These are phyloP conservation scores for Ustulina deusta DNA, from an alignment of 2,329 filamentous ascomycete genomes.

Conservation along the genomic window DNA sequence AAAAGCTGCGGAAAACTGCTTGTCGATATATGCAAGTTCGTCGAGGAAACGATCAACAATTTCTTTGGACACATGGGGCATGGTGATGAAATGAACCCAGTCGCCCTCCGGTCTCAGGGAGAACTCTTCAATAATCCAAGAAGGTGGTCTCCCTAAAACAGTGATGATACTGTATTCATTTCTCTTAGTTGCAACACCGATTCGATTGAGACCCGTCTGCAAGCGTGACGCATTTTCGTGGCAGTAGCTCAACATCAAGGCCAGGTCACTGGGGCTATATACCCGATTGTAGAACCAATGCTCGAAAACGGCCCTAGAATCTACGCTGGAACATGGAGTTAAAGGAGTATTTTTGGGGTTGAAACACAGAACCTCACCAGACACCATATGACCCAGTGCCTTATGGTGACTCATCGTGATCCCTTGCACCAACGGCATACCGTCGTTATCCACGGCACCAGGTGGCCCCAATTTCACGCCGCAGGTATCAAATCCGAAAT, in stretches of 20 bases:
- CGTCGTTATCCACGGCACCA: not conserved
- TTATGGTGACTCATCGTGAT: slow-evolving; percentile 38
- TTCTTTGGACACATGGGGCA: slow-evolving; percentile 27
- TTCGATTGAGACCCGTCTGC: not conserved
- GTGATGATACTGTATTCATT: slow-evolving; percentile 20
- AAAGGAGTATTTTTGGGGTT: slow-evolving; percentile 18
- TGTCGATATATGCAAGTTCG: slow-evolving; percentile 3
- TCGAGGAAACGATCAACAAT: slow-evolving; percentile 28
- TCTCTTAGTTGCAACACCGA: slow-evolving; percentile 20
- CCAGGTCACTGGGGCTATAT: slow-evolving; percentile 16
- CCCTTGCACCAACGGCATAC: slow-evolving; percentile 27
- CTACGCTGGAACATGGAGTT: slow-evolving; percentile 2
- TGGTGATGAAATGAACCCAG: slow-evolving; percentile 35
- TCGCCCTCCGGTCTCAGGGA: slow-evolving; percentile 30
- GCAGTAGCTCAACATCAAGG: slow-evolving; percentile 23
- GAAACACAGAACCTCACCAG: slow-evolving; percentile 34
- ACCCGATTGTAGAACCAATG: slow-evolving; percentile 32
- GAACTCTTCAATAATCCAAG: slow-evolving; percentile 34
- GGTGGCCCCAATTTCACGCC: slow-evolving; percentile 27
- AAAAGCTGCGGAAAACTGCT: slow-evolving; percentile 13
- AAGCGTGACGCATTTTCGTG: slow-evolving; percentile 21
- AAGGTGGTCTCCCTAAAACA: slow-evolving; percentile 22
- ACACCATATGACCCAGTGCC: slow-evolving; percentile 32
- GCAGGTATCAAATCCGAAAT: slow-evolving; percentile 28
- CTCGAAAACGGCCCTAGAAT: slow-evolving; percentile 32